Conservation (phyloP, 2,329 filamentous ascomycete species). For the Sporothrix mexicana region DNA sequence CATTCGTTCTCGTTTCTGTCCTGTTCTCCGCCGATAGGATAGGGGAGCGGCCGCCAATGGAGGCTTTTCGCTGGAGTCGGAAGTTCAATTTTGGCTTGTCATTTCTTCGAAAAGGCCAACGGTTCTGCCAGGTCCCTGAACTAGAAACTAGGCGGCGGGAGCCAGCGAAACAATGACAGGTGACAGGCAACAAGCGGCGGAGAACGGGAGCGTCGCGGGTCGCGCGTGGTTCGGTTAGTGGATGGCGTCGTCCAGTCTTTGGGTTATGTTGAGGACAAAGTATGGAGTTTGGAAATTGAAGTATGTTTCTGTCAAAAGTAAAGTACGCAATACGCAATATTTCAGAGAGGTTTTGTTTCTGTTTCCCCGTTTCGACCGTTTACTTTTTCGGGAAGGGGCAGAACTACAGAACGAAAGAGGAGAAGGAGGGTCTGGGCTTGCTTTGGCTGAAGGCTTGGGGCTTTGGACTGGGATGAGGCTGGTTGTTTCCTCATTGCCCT, state of each 20-base stretch:
- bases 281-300: not conserved
- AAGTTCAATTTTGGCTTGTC: slow-evolving; percentile 19
- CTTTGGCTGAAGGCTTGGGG: not conserved
- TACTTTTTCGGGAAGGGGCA: slow-evolving; percentile 20
- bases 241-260: not conserved
- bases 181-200: too few species aligned
- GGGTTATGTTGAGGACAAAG: not conserved
- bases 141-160: too few species aligned
- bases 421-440: not conserved
- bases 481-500: slow-evolving; percentile 18
- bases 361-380: slow-evolving; percentile 1
- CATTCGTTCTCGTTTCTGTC: not conserved
- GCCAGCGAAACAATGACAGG: too few species aligned
- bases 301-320: too few species aligned
- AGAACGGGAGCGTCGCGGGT: too few species aligned
- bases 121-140: not conserved
- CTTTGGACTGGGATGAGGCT: not conserved
- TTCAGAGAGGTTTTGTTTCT: not conserved
- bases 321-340: not conserved
- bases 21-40: not conserved
- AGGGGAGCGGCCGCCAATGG: slow-evolving; percentile 16
- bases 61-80: slow-evolving; percentile 1
- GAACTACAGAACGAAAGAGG: not conserved
- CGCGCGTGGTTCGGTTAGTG: too few species aligned
- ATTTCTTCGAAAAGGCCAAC: not conserved